A percentile compares a stretch with the other conserved stretches of the same genome.
Conservation (phyloP, 2,329 filamentous ascomycete genomes). For the Beauveria brongniartii region DNA sequence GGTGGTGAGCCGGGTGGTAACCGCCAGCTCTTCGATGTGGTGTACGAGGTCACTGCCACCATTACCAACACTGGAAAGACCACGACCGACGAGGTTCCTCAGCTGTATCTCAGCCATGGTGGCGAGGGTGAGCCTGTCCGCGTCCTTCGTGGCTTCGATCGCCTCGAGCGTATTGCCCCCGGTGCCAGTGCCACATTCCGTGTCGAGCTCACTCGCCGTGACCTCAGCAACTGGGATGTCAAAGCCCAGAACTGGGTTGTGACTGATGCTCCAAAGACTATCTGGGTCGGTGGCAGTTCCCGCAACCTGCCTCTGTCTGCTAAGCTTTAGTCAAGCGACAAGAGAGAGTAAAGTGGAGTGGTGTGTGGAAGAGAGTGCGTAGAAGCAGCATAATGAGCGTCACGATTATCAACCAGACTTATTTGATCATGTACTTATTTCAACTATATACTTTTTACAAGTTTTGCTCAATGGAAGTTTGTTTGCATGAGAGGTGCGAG, state of each 20-base stretch:
- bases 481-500: too few relatives aligned
- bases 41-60: slow-evolving; percentile 59
- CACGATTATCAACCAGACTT: slow-evolving; percentile 1
- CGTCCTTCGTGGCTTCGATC: slow-evolving; percentile 73
- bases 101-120: slow-evolving; percentile 75
- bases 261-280: slow-evolving; percentile 41
- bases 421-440: slow-evolving; percentile 8
- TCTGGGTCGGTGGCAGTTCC: slow-evolving; percentile 48
- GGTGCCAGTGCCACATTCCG: slow-evolving; percentile 61
- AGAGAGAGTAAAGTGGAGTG: neutral
- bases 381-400: slow-evolving; percentile 4
- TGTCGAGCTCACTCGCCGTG: slow-evolving; percentile 65
- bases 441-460: neutral
- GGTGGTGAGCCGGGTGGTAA: slow-evolving; percentile 55
- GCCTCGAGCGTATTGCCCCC: slow-evolving; percentile 57
- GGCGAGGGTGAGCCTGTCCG: slow-evolving; percentile 61
- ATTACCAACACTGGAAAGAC: slow-evolving; percentile 63
- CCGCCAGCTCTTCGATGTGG: slow-evolving; percentile 55
- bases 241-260: slow-evolving; percentile 75
- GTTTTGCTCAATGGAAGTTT: neutral
- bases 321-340: slow-evolving; percentile 13
- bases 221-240: slow-evolving; percentile 82
- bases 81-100: slow-evolving; percentile 62
- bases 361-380: neutral
- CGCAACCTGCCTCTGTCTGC: slow-evolving; percentile 41